phyloP scores from a whole-genome alignment of 176 grass and related monocot species.

The Zoysia pacifica region DNA sequence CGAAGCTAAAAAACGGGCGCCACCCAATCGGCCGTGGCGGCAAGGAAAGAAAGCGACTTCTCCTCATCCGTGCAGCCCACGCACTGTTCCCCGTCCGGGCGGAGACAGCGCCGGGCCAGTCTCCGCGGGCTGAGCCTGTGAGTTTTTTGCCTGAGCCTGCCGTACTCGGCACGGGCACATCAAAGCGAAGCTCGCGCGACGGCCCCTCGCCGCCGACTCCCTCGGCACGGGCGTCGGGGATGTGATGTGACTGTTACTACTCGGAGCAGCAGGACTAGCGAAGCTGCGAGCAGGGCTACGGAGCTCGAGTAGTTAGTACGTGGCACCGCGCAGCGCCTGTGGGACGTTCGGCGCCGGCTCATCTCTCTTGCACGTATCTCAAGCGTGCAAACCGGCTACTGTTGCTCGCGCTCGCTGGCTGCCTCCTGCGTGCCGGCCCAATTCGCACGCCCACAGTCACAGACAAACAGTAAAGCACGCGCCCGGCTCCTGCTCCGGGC shows the following conservation, averaged over 20 bases:
- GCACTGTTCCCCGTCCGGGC: background rate
- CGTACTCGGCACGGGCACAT: background rate
- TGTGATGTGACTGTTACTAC: background rate
- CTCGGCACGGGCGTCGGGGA: background rate
- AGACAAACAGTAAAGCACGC: constrained; percentile 2
- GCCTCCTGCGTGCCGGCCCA: constrained; percentile 1
- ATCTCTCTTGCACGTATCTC: no score
- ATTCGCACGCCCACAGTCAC: constrained; percentile 17
- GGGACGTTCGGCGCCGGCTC: no score
- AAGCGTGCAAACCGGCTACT: no score
- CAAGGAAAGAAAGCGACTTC: background rate
- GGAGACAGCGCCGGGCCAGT: background rate
- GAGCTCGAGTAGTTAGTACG: no score
- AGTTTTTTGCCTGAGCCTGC: no score
- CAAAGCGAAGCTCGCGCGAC: no score
- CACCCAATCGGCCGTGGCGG: background rate
- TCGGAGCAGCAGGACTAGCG: no score
- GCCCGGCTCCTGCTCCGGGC: background rate
- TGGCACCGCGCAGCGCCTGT: no score
- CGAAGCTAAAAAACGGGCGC: no score
- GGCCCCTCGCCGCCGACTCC: no score
- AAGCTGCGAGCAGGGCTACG: no score
- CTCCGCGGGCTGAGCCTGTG: background rate
- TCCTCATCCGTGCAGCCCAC: background rate
- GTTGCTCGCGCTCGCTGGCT: background rate